Evolutionary conservation across 805 yeast genomes (phyloP), one percentile per base, ranked within the genome.

Genomic region (Candida boidinii): DNA sequence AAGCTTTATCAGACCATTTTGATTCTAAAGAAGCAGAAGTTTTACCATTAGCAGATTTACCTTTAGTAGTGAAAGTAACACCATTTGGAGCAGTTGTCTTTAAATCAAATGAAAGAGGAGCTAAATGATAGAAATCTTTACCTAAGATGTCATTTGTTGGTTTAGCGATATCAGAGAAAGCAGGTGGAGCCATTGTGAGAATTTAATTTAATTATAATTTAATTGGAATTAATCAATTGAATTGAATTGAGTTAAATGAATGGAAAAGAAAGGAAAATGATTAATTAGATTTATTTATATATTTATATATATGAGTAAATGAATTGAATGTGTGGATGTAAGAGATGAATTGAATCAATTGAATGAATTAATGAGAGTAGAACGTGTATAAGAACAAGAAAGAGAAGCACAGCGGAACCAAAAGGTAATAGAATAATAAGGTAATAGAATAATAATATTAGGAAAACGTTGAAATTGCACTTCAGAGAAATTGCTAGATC

Each of bases 61-160:
- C 96, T 72, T 85, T 86, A 57, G 86, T 84, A 54, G 92, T 74
- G 77, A 92, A 92, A 40, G 86, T 73, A 38, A 90, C 96, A 53
- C 96, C 96, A 62, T 87, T 90, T 60, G 96, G 95, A 51, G 98
- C 95, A 46, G 73, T 74, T 48, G 97, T 81, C 71, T 84, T 82
- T 53, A 90, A 77, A 56, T 85, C 95, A 47, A 92, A 73, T 38
- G 92, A 66, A 47, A 92, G 92, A 43, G 92, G 84, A 44, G 90
- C 66, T 48, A 73, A 67, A 71, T 92, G 97, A 80, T 71, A 92
- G 78, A 87, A 92, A 67, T 92, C 98, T 65, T 70, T 80, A 68
- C 74, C 72, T 59, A 92, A 75, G 53, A 92, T 76, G 66, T 80
- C 92, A 70, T 87, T 88, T 66, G 94, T 73, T 59, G 84, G 76